phyloP scores from a whole-genome alignment of 108 stramenopile genomes.

The Cyclotella atomus region DNA sequence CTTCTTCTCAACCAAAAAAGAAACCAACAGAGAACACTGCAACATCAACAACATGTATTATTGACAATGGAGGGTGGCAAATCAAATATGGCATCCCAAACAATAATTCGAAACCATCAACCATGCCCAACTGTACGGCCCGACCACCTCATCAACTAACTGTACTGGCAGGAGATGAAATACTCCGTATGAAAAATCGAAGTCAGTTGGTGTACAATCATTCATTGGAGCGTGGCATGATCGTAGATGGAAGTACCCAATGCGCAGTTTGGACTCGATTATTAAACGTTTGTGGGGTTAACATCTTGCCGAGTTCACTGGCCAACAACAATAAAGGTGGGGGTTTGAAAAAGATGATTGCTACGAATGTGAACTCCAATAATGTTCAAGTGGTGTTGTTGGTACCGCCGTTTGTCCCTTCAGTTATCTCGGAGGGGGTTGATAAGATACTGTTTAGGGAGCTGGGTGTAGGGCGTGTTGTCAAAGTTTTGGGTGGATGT shows the following conservation, averaged over 20 bases:
- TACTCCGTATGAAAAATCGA: slow-evolving; percentile 66
- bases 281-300: slow-evolving; percentile 59
- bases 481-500: slow-evolving; percentile 38
- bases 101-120: slow-evolving; percentile 14
- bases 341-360: slow-evolving; percentile 2
- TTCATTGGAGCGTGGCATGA: slow-evolving; percentile 72
- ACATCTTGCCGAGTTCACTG: slow-evolving; percentile 14
- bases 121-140: slow-evolving; percentile 76
- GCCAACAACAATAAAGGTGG: not conserved
- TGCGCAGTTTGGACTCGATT: slow-evolving; percentile 78
- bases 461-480: slow-evolving; percentile 49
- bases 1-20: not conserved
- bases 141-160: slow-evolving; percentile 82
- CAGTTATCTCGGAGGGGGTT: slow-evolving; percentile 46
- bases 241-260: slow-evolving; percentile 76
- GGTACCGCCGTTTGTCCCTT: slow-evolving; percentile 52
- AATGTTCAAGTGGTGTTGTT: slow-evolving; percentile 39
- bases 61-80: slow-evolving; percentile 87
- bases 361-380: slow-evolving; percentile 5
- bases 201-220: slow-evolving; percentile 60
- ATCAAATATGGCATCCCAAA: slow-evolving; percentile 74
- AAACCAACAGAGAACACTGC: not conserved
- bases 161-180: slow-evolving; percentile 70
- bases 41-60: slow-evolving; percentile 28
- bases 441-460: slow-evolving; percentile 53